Evolutionary conservation across 331 rosid species (phyloP).

Genomic region (Quercus lobata): DNA sequence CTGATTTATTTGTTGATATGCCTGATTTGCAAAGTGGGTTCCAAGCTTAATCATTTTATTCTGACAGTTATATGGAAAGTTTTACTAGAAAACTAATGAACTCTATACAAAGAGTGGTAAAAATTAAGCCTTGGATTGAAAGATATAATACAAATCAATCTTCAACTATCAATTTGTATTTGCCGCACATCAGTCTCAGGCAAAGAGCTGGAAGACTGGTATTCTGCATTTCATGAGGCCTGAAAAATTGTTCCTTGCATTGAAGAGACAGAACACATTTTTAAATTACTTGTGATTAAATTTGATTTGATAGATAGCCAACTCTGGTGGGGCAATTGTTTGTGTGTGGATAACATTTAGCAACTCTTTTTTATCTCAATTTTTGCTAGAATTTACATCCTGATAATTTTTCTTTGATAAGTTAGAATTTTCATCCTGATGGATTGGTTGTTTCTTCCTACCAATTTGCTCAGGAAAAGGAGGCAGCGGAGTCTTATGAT

Average conservation of each 20-base stretch:
- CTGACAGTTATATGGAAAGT: not conserved
- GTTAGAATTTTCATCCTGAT: not conserved
- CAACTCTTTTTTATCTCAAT: not conserved
- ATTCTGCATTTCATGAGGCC: not conserved
- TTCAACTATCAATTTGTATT: not conserved
- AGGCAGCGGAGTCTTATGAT: constrained; percentile 52
- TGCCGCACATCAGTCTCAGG: not conserved
- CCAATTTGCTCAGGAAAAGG: constrained; percentile 64
- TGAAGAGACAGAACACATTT: not conserved
- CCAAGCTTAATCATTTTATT: not conserved
- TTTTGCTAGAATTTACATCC: not conserved
- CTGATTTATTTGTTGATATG: not conserved
- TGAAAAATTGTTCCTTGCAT: not conserved
- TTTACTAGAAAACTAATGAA: not conserved
- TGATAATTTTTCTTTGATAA: not conserved
- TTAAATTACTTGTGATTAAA: not conserved
- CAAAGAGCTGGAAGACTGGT: not conserved
- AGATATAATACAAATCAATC: not conserved
- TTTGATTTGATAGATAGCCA: not conserved
- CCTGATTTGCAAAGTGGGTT: not conserved
- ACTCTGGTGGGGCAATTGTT: not conserved
- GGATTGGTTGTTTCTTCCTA: constrained; percentile 12
- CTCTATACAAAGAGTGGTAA: not conserved
- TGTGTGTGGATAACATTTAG: not conserved
- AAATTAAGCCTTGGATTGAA: not conserved